phyloP scores from a whole-genome alignment of 2,329 filamentous ascomycete species.

The Claviceps sp. region DNA sequence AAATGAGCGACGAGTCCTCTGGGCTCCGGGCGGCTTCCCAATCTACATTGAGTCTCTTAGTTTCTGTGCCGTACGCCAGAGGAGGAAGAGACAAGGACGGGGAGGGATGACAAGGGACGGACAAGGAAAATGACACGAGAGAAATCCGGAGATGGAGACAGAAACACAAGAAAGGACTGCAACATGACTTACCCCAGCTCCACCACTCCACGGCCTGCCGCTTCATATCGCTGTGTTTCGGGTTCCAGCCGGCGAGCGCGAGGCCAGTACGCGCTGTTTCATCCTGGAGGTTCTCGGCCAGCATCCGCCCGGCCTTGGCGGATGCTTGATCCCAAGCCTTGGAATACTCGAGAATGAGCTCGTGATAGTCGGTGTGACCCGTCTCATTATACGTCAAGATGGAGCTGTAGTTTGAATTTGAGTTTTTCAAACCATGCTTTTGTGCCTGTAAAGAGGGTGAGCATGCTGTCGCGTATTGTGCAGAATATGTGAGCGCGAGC shows the following conservation, averaged over 20 bases:
- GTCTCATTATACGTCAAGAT: conserved; percentile 47
- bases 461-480: not conserved
- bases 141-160: too few species aligned
- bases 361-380: conserved; percentile 36
- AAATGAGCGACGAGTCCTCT: conserved; percentile 41
- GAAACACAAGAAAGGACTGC: not conserved
- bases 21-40: conserved; percentile 46
- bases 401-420: conserved; percentile 42
- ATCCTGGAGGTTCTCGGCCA: conserved; percentile 48
- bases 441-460: conserved; percentile 24
- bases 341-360: conserved; percentile 37
- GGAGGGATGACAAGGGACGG: too few species aligned
- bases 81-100: too few species aligned
- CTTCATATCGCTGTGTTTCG: conserved; percentile 35
- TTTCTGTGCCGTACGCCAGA: not conserved
- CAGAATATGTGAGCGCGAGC: too few species aligned
- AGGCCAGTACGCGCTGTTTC: conserved; percentile 45
- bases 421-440: conserved; percentile 42
- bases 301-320: conserved; percentile 41
- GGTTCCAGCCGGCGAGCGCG: conserved; percentile 48
- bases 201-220: conserved; percentile 49
- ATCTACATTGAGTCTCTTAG: conserved; percentile 16
- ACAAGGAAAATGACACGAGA: too few species aligned
- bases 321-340: conserved; percentile 30
- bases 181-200: conserved; percentile 19